phyloP scores from a whole-genome alignment of 805 yeast genomes.

The Ogataea parapolymorpha region DNA sequence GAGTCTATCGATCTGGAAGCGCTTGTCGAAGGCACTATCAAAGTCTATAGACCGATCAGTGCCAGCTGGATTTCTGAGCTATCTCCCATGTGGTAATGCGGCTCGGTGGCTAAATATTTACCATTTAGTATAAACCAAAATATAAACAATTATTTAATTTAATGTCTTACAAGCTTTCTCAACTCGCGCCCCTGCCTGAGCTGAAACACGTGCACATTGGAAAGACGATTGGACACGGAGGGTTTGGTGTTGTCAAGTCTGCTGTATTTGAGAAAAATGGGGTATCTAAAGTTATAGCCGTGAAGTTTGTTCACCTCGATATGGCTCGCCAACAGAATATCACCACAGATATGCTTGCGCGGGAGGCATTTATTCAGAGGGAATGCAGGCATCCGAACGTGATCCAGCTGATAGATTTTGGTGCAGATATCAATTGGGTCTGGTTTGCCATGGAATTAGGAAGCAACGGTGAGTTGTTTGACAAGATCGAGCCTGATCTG shows the following conservation, averaged over 20 bases:
- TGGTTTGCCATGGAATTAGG: slow-evolving; percentile 71
- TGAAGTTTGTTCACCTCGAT: slow-evolving; percentile 50
- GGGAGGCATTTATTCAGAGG: slow-evolving; percentile 59
- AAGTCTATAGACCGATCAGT: slow-evolving; percentile 47
- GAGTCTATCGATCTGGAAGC: slow-evolving; percentile 39
- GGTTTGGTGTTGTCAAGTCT: slow-evolving; percentile 60
- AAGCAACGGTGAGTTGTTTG: slow-evolving; percentile 73
- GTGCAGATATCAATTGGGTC: slow-evolving; percentile 52
- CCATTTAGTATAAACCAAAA: slow-evolving; percentile 2
- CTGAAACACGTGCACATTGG: slow-evolving; percentile 46
- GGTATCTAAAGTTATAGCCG: slow-evolving; percentile 46
- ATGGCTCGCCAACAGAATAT: slow-evolving; percentile 33
- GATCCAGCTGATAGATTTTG: slow-evolving; percentile 51
- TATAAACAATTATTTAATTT: slow-evolving; percentile 6
- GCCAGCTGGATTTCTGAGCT: slow-evolving; percentile 41
- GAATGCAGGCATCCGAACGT: slow-evolving; percentile 61
- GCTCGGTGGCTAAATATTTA: slow-evolving; percentile 4
- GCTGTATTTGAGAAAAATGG: slow-evolving; percentile 38
- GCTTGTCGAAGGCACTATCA: slow-evolving; percentile 41
- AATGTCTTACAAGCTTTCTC: slow-evolving; percentile 40
- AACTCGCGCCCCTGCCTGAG: slow-evolving; percentile 45
- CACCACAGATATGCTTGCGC: slow-evolving; percentile 36
- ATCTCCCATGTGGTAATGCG: slow-evolving; percentile 22
- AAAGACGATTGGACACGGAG: slow-evolving; percentile 61
- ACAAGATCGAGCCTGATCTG: slow-evolving; percentile 71